Conservation (phyloP, 2,329 filamentous ascomycete species). For the Talaromyces sp. region DNA sequence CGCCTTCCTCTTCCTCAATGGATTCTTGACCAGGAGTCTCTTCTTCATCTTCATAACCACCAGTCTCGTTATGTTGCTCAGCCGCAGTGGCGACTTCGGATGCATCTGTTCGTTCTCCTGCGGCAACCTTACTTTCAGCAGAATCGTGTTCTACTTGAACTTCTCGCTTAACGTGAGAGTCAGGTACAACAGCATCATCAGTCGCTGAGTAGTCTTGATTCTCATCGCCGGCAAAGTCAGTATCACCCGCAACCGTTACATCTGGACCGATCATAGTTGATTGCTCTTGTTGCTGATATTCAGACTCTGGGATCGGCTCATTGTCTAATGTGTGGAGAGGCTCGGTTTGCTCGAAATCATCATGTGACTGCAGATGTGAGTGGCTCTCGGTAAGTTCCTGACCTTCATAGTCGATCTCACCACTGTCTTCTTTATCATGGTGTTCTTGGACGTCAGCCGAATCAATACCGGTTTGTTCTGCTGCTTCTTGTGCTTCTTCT, state of each 20-base stretch:
- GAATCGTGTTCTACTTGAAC: background rate
- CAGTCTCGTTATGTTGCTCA: slow-evolving; percentile 11
- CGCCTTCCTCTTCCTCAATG: background rate
- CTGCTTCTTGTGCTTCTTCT: slow-evolving; percentile 6
- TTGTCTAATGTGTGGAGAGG: slow-evolving; percentile 26
- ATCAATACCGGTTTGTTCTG: background rate
- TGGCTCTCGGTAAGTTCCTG: background rate
- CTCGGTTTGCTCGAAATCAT: slow-evolving; percentile 29
- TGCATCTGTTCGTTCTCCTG: background rate
- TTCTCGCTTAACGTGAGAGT: background rate
- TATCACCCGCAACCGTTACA: slow-evolving; percentile 8
- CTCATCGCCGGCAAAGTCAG: slow-evolving; percentile 6
- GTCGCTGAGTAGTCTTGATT: background rate
- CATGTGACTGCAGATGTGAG: slow-evolving; percentile 18
- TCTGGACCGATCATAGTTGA: background rate
- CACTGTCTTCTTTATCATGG: slow-evolving; percentile 5
- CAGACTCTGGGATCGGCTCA: slow-evolving; percentile 16
- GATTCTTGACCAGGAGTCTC: background rate
- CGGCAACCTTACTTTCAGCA: slow-evolving; percentile 17
- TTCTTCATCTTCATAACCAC: background rate
- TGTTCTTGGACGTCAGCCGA: background rate
- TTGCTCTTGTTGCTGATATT: slow-evolving; percentile 17
- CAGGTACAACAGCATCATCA: background rate
- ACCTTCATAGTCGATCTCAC: background rate
- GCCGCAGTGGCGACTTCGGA: slow-evolving; percentile 17